Base-by-base conservation (phyloP, 768 basidiomycete species). In the Macrolepiota fuliginosa region DNA sequence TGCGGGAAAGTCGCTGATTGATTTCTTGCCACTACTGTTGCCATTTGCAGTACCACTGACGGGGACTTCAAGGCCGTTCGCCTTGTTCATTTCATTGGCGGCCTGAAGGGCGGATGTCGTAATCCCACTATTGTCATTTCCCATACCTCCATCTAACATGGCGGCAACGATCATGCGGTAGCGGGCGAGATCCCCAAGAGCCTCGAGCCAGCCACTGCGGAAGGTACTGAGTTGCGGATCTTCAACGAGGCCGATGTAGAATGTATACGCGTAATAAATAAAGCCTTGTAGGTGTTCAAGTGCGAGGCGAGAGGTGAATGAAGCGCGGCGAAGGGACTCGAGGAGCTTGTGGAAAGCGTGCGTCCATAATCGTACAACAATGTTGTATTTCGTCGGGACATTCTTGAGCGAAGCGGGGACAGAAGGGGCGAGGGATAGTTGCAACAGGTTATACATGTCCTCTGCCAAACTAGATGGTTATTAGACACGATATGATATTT, bases 111-210 rank as follows among this genome's bases (percentile, higher is more conserved):
- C 60, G 6, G 60, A 61, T 3, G 78, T 64, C 0, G 87, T 89
- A 42, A 91, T 79, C 0, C 80, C 77, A 3, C 73, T 70, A 19
- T 72, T 68, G 3, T 73, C 70, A 4, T 22, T 37, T 17, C 77
- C 75, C 4, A 80, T 69, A 36, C 76, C 79, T 27, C 82, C 80
- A 27, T 83, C 81, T 29, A 91, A 81, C 81, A 94, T 87, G 35
- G 87, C 89, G n/a, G 93, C 91, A n/a, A 98, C 92, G 1, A 90
- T 89, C 92, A 97, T 96, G 54, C 91, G 85, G 72, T 98, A 98
- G 37, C 96, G 82, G 0, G 97, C 94, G 32, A 99, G 82, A 74
- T 99, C 97, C 24, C 97, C 97, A 15, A 99, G 86, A 3, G 96
- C 94, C 72, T 99, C 97, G 55, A 98, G 84, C 97, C 97, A 99